phyloP scores from a whole-genome alignment of 768 basidiomycete species.

The Amanita subjunquillea region DNA sequence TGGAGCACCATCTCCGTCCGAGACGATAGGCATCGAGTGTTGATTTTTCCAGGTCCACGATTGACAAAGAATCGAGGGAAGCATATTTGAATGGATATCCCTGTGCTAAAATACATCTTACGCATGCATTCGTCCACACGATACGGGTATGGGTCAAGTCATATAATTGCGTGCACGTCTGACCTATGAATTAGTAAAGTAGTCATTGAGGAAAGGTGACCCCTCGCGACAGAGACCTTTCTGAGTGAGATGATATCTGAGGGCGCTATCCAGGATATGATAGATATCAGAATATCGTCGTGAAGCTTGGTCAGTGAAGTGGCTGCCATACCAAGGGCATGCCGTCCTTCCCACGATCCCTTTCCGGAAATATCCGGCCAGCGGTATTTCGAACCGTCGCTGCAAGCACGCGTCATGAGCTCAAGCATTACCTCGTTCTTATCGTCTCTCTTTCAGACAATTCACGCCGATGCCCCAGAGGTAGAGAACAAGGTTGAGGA shows the following conservation, averaged over 20 bases:
- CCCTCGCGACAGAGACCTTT: constrained; percentile 21
- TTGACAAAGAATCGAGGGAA: constrained; percentile 24
- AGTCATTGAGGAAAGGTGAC: neutral
- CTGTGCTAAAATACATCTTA: constrained; percentile 27
- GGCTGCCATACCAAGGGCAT: neutral
- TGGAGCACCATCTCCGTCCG: constrained; percentile 36
- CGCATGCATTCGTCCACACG: constrained; percentile 47
- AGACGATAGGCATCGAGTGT: constrained; percentile 36
- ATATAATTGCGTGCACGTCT: constrained; percentile 44
- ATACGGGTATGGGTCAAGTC: constrained; percentile 35
- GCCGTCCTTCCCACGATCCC: neutral
- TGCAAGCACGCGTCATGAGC: constrained; percentile 20
- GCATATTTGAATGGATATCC: constrained; percentile 41
- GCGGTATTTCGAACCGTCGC: neutral
- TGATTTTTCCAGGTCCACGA: constrained; percentile 32
- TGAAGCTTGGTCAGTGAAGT: constrained; percentile 7
- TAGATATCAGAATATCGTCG: constrained; percentile 22
- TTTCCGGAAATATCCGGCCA: constrained; percentile 2
- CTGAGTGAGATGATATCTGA: constrained; percentile 31
- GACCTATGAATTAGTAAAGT: neutral
- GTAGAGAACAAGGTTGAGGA: constrained; percentile 45
- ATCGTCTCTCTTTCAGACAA: constrained; percentile 33
- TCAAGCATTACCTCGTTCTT: constrained; percentile 31
- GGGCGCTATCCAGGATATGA: constrained; percentile 22
- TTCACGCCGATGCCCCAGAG: constrained; percentile 38